These are phyloP conservation scores for Circinella minor DNA, from an alignment of 371 early-diverging fungal species.

Conservation along the genomic window DNA sequence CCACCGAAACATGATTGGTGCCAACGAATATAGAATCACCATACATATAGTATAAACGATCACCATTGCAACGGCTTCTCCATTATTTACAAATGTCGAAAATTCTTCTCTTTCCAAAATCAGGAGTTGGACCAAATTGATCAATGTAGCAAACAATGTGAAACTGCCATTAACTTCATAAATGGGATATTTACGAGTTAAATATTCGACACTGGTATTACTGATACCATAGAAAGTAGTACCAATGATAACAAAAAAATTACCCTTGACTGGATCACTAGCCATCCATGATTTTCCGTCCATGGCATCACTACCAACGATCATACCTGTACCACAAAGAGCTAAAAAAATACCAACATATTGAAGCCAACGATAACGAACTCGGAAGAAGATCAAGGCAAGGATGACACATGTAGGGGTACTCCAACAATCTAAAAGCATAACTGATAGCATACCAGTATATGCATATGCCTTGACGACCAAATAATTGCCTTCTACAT, in stretches of 20 bases:
- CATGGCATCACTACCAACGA: slow-evolving; percentile 68
- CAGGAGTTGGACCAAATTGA: slow-evolving; percentile 71
- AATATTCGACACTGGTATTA: slow-evolving; percentile 71
- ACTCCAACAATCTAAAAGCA: slow-evolving; percentile 80
- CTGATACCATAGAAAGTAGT: slow-evolving; percentile 77
- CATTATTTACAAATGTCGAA: slow-evolving; percentile 31
- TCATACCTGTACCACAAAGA: slow-evolving; percentile 67
- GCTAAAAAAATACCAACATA: slow-evolving; percentile 68
- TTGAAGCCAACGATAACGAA: slow-evolving; percentile 67
- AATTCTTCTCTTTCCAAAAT: slow-evolving; percentile 64
- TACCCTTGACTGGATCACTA: slow-evolving; percentile 63
- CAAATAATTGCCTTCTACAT: slow-evolving; percentile 84
- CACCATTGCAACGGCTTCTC: slow-evolving; percentile 54
- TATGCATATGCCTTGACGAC: slow-evolving; percentile 77
- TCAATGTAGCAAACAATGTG: slow-evolving; percentile 71
- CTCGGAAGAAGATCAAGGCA: slow-evolving; percentile 63
- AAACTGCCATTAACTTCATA: slow-evolving; percentile 77
- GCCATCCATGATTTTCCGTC: slow-evolving; percentile 52
- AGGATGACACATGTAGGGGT: slow-evolving; percentile 73
- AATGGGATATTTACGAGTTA: slow-evolving; percentile 68
- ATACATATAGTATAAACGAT: slow-evolving; percentile 67
- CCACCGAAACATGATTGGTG: slow-evolving; percentile 70
- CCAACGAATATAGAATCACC: slow-evolving; percentile 70
- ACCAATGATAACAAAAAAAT: slow-evolving; percentile 70
- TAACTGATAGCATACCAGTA: slow-evolving; percentile 72